Base-by-base conservation (phyloP, 140 eudicot genomes). In the Stevia rebaudiana region DNA sequence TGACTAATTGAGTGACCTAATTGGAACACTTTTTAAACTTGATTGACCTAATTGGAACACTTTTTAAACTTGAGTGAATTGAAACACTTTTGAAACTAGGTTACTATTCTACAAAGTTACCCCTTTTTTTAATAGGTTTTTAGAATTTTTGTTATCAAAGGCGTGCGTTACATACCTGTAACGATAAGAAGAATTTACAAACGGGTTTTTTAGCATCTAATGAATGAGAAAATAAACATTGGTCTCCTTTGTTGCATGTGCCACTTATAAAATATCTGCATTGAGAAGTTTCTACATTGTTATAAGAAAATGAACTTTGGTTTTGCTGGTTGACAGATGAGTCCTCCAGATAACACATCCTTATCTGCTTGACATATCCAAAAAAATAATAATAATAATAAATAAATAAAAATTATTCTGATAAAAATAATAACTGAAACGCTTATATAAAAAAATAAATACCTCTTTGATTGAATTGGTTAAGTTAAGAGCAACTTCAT, bases 111-210 rank as follows among this genome's bases (percentile, higher is more conserved):
- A n/a, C n/a, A n/a, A n/a, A n/a, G n/a, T n/a, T n/a, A n/a, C n/a
- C n/a, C n/a, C n/a, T n/a, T n/a, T n/a, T n/a, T n/a, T n/a, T n/a
- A n/a, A n/a, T n/a, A n/a, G n/a, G n/a, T n/a, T n/a, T n/a, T n/a
- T n/a, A n/a, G n/a, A n/a, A n/a, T n/a, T n/a, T n/a, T 30, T 16
- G 66, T 17, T 44, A 43, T 28, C 46, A 10, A 35, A 64, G 47
- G 46, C 21, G 22, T 19, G 70, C 65, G n/a, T n/a, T n/a, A n/a
- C n/a, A 13, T 83, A 90, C 95, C 97, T 84, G 77, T 63, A 91
- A 78, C 19, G 98, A 84, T 41, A 85, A 67, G 78, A 84, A 84
- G 75, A 82, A 87, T 69, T 79, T 91, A 81, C 98, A 91, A 24
- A 68, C 69, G 7, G 95, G 88, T 64, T 65, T 74, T 73, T 65